Percentiles rank a stretch among this genome's conserved stretches.
phyloP scores from a whole-genome alignment of 176 grass and related monocot species.

The Musa troglodytarum region DNA sequence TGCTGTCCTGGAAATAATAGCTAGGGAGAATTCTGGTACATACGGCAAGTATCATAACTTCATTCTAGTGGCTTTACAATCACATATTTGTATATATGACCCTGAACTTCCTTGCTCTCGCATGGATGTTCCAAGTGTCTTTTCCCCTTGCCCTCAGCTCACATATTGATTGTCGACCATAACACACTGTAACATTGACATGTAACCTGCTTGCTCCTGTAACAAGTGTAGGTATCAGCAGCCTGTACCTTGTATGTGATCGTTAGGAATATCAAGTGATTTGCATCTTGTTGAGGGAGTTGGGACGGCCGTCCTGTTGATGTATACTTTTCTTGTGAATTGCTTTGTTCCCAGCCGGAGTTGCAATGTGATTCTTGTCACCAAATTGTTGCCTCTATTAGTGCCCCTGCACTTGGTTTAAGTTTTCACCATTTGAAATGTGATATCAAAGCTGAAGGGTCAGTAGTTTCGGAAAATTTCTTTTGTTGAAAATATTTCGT shows the following conservation, averaged over 20 bases:
- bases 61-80: neutral
- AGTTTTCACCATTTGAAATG: too few species aligned
- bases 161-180: neutral
- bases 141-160: neutral
- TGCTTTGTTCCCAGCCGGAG: too few species aligned
- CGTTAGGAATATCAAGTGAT: neutral
- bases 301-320: neutral
- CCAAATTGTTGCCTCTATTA: too few species aligned
- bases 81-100: constrained; percentile 4
- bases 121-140: neutral
- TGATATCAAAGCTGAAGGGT: too few species aligned
- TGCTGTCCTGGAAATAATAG: neutral
- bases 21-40: constrained; percentile 1
- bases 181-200: constrained; percentile 1
- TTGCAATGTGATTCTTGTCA: too few species aligned
- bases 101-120: neutral
- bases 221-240: constrained; percentile 1
- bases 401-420: too few species aligned
- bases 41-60: neutral
- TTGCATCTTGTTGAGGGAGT: neutral
- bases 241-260: neutral
- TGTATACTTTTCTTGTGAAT: too few species aligned
- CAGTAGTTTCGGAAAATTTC: too few species aligned
- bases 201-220: neutral
- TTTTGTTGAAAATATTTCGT: too few species aligned